Conservation (phyloP, 345 rosid species). For the Citrus glauca region DNA sequence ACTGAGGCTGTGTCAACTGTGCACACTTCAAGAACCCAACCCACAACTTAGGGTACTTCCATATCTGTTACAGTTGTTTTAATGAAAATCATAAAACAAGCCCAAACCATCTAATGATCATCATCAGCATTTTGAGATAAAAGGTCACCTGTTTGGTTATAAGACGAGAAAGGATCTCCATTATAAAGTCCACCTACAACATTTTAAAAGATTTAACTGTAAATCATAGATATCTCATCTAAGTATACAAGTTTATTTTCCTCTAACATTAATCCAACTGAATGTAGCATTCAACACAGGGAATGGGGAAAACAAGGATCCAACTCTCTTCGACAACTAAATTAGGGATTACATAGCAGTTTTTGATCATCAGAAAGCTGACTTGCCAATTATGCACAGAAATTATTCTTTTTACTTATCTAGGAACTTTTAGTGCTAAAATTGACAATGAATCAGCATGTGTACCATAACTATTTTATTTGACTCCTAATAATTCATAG, state of each 20-base stretch:
- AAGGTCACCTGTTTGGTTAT: slow-evolving; percentile 83
- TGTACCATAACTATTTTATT: neutral
- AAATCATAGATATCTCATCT: neutral
- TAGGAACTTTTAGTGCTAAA: neutral
- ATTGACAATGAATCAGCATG: neutral
- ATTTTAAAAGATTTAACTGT: neutral
- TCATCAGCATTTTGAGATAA: slow-evolving; percentile 9
- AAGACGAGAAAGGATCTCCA: slow-evolving; percentile 96
- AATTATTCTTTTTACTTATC: neutral
- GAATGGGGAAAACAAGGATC: neutral
- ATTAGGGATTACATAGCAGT: neutral
- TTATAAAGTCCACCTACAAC: slow-evolving; percentile 76
- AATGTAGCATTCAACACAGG: neutral
- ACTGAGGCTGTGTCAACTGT: slow-evolving; percentile 77
- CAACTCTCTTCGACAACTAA: neutral
- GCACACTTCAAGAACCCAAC: slow-evolving; percentile 98
- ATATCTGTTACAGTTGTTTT: slow-evolving; percentile 58
- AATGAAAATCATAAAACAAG: slow-evolving; percentile 11
- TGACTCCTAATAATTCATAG: neutral
- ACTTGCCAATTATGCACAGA: neutral
- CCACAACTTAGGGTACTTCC: slow-evolving; percentile 98
- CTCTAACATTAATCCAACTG: neutral
- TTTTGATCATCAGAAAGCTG: neutral
- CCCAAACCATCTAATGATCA: neutral
- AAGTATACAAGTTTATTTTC: neutral